Percentiles rank a stretch among this genome's conserved stretches.
Conservation (phyloP, 345 rosid species). For the Melaleuca quinquenervia region DNA sequence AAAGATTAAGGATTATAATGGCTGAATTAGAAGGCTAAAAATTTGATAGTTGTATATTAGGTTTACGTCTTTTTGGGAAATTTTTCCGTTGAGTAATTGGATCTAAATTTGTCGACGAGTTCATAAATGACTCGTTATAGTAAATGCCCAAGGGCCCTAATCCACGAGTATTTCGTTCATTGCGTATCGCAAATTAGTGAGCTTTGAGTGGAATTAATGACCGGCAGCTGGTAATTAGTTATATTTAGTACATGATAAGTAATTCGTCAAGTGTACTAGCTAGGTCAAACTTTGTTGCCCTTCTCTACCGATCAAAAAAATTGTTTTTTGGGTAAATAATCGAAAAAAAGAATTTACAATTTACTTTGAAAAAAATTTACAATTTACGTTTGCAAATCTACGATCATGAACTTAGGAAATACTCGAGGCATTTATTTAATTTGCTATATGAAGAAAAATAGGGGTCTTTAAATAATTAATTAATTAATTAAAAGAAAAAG, state of each 20-base stretch:
- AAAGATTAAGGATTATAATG: not conserved
- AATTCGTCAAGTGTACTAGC: not conserved
- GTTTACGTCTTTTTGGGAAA: not conserved
- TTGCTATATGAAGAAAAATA: too few relatives aligned
- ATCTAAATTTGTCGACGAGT: not conserved
- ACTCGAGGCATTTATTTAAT: too few relatives aligned
- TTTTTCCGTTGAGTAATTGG: not conserved
- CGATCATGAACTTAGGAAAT: not conserved
- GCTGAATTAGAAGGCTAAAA: not conserved
- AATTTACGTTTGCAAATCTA: not conserved
- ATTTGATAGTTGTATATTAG: rapidly evolving
- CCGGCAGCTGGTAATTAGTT: not conserved
- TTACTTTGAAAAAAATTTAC: too few relatives aligned
- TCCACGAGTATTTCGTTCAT: not conserved
- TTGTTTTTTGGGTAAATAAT: too few relatives aligned
- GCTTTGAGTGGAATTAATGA: not conserved
- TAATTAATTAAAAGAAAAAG: too few relatives aligned
- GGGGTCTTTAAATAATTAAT: too few relatives aligned
- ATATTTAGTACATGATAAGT: not conserved
- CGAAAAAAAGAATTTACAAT: too few relatives aligned
- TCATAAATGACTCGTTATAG: not conserved
- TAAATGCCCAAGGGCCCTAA: not conserved
- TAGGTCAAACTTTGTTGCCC: not conserved
- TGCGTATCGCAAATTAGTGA: not conserved
- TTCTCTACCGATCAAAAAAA: not conserved